Conservation (phyloP, 306 rosid genomes). For the Acacia confusa region DNA sequence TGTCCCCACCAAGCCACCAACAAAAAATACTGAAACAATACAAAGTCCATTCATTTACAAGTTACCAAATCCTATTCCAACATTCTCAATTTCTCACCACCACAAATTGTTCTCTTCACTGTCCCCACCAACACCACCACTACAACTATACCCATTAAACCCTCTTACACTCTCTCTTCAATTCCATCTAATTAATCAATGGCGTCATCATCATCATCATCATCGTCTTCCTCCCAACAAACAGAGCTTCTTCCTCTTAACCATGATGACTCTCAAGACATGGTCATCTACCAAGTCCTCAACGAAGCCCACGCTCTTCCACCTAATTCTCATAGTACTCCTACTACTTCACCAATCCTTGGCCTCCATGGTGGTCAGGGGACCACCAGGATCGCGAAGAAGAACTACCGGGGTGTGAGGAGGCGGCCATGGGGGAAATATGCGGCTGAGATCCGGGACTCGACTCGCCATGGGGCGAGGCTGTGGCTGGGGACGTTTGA, state of each 20-base stretch:
- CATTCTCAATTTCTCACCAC: neutral
- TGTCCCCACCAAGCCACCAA: neutral
- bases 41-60: neutral
- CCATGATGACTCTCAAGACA: conserved; percentile 89
- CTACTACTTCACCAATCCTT: neutral
- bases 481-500: neutral
- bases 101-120: neutral
- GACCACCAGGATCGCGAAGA: conserved; percentile 33
- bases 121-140: neutral
- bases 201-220: conserved; percentile 28
- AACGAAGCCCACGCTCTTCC: conserved; percentile 49
- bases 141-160: neutral
- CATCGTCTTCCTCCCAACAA: conserved; percentile 45
- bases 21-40: neutral
- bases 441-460: neutral
- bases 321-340: neutral
- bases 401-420: conserved; percentile 1
- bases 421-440: conserved; percentile 1
- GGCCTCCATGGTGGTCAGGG: conserved; percentile 28
- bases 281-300: conserved; percentile 77
- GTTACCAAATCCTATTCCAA: neutral
- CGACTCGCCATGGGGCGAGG: neutral
- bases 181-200: conserved; percentile 19
- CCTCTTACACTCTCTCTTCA: neutral
- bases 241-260: conserved; percentile 70